These are phyloP conservation scores for Babesia ovata DNA, from an alignment of 169 alveolate species.

Conservation along the genomic window DNA sequence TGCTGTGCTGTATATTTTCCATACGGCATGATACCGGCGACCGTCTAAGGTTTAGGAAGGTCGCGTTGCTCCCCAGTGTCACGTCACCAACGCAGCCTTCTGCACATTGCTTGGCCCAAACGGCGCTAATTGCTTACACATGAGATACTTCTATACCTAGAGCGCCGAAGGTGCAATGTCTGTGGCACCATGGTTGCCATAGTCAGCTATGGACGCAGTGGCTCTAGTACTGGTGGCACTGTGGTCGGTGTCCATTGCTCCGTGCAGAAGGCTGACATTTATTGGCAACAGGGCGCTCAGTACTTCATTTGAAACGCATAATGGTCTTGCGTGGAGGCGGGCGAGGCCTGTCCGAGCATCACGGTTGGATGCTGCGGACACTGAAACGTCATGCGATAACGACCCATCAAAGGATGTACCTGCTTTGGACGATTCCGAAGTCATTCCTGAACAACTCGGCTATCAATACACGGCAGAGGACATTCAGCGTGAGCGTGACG, in stretches of 20 bases:
- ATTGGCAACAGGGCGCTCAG: neutral
- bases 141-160: neutral
- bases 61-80: neutral
- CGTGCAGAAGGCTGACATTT: constrained; percentile 23
- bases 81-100: neutral
- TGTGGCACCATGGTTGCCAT: constrained; percentile 21
- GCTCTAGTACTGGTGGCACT: constrained; percentile 20
- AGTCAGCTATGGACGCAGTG: constrained; percentile 19
- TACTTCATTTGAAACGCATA: neutral
- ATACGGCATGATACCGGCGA: too few relatives aligned
- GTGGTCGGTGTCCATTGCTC: neutral
- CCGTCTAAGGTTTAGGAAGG: neutral
- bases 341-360: too few relatives aligned
- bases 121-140: neutral
- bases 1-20: too few relatives aligned
- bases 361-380: too few relatives aligned
- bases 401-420: too few relatives aligned
- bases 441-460: constrained; percentile 38
- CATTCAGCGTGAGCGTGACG: constrained; percentile 49
- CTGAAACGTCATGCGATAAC: too few relatives aligned
- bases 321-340: too few relatives aligned
- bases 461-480: constrained; percentile 57
- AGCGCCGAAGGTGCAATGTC: neutral
- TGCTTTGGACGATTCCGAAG: constrained; percentile 7
- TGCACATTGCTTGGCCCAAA: neutral